phyloP scores from a whole-genome alignment of 129 eudicot species.

The Daucus carota region DNA sequence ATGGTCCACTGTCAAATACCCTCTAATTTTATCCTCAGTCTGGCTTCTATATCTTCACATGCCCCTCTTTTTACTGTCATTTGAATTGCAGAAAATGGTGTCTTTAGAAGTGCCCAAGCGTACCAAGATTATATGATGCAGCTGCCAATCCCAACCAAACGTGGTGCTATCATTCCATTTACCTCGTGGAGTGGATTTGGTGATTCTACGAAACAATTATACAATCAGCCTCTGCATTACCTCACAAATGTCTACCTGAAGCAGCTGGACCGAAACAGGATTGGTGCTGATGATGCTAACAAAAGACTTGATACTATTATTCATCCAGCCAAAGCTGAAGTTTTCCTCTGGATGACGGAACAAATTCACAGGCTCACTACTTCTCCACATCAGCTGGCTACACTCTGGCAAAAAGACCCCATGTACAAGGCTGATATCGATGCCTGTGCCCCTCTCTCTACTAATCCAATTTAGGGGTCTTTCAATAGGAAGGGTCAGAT shows the following conservation, averaged over 20 bases:
- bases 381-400: slow-evolving; percentile 37
- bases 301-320: slow-evolving; percentile 43
- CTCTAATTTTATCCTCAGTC: neutral
- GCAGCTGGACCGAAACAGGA: slow-evolving; percentile 50
- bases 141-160: slow-evolving; percentile 51
- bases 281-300: slow-evolving; percentile 26
- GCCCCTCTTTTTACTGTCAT: neutral
- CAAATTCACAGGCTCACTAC: slow-evolving; percentile 66
- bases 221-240: slow-evolving; percentile 76
- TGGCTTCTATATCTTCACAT: neutral
- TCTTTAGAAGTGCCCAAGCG: slow-evolving; percentile 44
- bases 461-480: slow-evolving; percentile 12
- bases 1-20: neutral
- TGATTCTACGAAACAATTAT: slow-evolving; percentile 48
- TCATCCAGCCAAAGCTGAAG: slow-evolving; percentile 74
- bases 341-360: slow-evolving; percentile 75
- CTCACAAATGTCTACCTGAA: slow-evolving; percentile 59
- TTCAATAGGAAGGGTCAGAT: neutral
- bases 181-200: slow-evolving; percentile 63
- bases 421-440: slow-evolving; percentile 50
- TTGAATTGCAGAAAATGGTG: slow-evolving; percentile 32
- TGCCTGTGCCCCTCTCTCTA: slow-evolving; percentile 34
- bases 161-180: slow-evolving; percentile 52
- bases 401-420: slow-evolving; percentile 51
- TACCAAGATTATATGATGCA: slow-evolving; percentile 72